phyloP scores from a whole-genome alignment of 768 basidiomycete genomes.

The Trametes cubensis region DNA sequence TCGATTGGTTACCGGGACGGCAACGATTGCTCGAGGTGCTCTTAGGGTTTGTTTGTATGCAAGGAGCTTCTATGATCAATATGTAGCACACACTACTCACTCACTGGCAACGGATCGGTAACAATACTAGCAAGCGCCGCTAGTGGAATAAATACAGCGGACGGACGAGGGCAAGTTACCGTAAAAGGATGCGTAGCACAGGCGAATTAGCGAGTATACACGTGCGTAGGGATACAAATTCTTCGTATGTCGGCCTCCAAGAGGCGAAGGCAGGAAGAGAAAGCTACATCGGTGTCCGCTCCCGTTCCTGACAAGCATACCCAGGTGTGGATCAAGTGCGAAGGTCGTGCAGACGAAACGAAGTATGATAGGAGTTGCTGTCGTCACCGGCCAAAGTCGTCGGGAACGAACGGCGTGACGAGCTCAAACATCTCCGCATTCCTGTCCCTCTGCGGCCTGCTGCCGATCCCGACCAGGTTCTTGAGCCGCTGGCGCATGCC shows the following conservation, averaged over 20 bases:
- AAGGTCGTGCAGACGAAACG: background rate
- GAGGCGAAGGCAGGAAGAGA: background rate
- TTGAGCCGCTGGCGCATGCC: constrained; percentile 59
- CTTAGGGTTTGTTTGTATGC: too few species aligned
- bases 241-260: background rate
- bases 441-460: constrained; percentile 51
- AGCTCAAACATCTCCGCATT: constrained; percentile 84
- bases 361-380: background rate
- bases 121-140: too few species aligned
- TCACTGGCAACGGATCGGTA: too few species aligned
- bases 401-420: constrained; percentile 79
- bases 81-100: too few species aligned
- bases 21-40: too few species aligned
- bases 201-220: background rate
- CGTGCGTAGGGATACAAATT: constrained; percentile 7
- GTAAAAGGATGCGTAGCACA: background rate
- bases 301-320: background rate
- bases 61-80: too few species aligned
- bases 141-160: constrained; percentile 17
- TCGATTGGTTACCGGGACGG: too few species aligned
- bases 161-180: background rate
- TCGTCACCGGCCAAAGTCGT: constrained; percentile 63
- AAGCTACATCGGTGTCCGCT: background rate
- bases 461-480: constrained; percentile 57
- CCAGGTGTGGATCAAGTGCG: background rate